These are phyloP conservation scores for Russula brevipes DNA, from an alignment of 768 basidiomycete genomes.

Conservation along the genomic window DNA sequence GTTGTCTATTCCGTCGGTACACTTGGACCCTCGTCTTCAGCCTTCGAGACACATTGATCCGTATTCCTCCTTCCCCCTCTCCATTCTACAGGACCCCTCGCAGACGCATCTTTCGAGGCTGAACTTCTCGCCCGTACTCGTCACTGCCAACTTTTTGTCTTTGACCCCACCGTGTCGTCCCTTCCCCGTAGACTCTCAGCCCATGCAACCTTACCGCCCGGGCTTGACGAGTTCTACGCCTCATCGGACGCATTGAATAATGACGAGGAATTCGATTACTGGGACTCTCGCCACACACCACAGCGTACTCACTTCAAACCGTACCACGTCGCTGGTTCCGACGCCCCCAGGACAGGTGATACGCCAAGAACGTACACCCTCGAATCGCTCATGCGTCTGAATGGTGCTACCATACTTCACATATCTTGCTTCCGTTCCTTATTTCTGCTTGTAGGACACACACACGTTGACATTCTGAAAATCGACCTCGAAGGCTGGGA, in stretches of 20 bases:
- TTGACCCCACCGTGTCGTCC: constrained; percentile 39
- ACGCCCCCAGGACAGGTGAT: constrained; percentile 32
- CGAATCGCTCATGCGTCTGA: constrained; percentile 40
- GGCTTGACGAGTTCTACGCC: constrained; percentile 18
- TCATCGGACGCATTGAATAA: constrained; percentile 1
- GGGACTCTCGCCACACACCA: constrained; percentile 28
- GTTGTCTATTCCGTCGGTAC: constrained; percentile 59
- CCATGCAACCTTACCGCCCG: constrained; percentile 26
- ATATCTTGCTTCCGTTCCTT: neutral
- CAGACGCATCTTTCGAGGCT: constrained; percentile 61
- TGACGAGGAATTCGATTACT: constrained; percentile 33
- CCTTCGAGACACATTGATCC: constrained; percentile 6
- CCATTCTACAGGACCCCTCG: constrained; percentile 41
- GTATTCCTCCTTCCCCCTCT: neutral
- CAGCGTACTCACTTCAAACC: constrained; percentile 41
- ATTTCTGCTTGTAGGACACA: constrained; percentile 27
- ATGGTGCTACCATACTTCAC: constrained; percentile 31
- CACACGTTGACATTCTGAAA: constrained; percentile 39
- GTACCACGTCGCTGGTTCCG: constrained; percentile 38
- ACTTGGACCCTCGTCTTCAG: neutral
- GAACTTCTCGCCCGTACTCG: constrained; percentile 45
- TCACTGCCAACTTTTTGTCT: constrained; percentile 57
- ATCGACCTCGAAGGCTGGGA: constrained; percentile 48
- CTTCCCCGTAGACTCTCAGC: constrained; percentile 22
- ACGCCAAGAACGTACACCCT: constrained; percentile 43